Conservation (phyloP, 495 filamentous ascomycete genomes). For the Tuber brumale region DNA sequence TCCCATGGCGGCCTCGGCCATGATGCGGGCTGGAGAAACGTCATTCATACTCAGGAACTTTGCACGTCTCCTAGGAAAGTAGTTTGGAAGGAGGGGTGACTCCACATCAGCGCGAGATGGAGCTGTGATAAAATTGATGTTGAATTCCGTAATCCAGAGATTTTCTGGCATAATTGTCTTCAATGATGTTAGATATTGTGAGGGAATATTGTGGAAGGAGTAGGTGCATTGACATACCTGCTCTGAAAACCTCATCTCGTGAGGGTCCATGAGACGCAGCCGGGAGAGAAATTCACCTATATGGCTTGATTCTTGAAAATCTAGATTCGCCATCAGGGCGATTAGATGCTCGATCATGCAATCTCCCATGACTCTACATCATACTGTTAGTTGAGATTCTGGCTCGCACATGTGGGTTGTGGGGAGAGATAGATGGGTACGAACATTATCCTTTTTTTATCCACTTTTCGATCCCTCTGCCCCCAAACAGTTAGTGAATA, state of each 20-base stretch:
- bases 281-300: neutral
- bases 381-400: neutral
- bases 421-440: neutral
- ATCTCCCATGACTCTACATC: neutral
- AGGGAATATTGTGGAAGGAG: no score
- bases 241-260: neutral
- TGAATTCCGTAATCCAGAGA: constrained; percentile 7
- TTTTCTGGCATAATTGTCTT: constrained; percentile 6
- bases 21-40: neutral
- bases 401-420: neutral
- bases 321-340: neutral
- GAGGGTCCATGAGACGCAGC: neutral
- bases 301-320: neutral
- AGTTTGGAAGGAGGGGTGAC: neutral
- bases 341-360: neutral
- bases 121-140: neutral
- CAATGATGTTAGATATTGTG: neutral
- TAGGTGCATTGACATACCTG: neutral
- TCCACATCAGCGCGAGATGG: neutral
- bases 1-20: neutral
- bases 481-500: neutral
- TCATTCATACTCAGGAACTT: neutral
- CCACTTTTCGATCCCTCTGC: neutral
- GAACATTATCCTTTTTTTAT: neutral
- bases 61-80: neutral